Evolutionary conservation across 75 land plant genomes (phyloP), one percentile per base, ranked within the genome.

Genomic region (Pinus taeda): DNA sequence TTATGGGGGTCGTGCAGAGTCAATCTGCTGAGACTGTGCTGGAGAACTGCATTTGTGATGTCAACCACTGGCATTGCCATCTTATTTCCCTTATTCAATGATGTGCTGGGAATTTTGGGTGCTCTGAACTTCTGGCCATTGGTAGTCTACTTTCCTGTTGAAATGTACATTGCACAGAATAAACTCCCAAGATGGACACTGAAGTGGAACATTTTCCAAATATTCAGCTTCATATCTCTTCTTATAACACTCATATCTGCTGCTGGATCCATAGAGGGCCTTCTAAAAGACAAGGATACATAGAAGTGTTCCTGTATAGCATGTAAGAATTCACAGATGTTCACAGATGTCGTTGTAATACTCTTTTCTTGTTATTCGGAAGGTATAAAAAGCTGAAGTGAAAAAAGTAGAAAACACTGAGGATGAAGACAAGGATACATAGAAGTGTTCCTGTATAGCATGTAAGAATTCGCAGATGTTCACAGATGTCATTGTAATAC

Each of bases 101-200:
- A 89, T 56, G 88, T 96, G 0, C 59, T 96, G 61, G 98, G 94
- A 24, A 36, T 96, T 36, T 14, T 93, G 55, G 98, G 96, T 6
- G 96, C 90, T 55, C 33, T 88, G 36, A 87, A 83, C 36, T 96
- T 96, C 74, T 96, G 93, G 94, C 98, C 98, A 3, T 75, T 96
- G 77, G 86, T 92, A 22, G 88, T 93, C 24, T 96, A 96, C 75
- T 96, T 96, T 75, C 98, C 98, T 14, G 90, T 96, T 17, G 84
- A 87, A 74, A 91, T 96, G 93, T 83, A 88, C 77, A 80, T 91
- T 45, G 78, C 74, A 6, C 94, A 88, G 79, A 78, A 55, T 15
- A 83, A 85, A 59, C 76, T 90, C 53, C 59, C n/a, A 30, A 4
- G 76, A 1, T 95, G 93, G 93, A 84, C 89, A 33, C 67, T 11